These are phyloP conservation scores for Pseudogymnoascus sp. DNA, from an alignment of 2,329 filamentous ascomycete genomes.

Conservation along the genomic window DNA sequence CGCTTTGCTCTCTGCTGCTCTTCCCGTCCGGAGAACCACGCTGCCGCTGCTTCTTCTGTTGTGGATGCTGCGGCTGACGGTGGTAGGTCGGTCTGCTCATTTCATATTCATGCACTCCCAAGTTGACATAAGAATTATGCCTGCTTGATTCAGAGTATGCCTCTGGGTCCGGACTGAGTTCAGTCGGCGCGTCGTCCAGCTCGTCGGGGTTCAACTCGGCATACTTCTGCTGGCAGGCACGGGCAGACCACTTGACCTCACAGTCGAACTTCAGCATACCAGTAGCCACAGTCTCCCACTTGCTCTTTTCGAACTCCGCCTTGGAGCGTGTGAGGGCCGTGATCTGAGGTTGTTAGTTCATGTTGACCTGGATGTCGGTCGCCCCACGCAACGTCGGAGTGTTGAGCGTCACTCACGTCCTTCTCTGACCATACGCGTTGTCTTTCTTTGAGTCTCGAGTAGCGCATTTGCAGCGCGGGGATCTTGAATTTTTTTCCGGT, in stretches of 20 bases:
- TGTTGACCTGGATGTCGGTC: constrained; percentile 1
- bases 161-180: neutral
- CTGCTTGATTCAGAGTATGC: neutral
- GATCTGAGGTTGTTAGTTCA: constrained; percentile 19
- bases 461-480: neutral
- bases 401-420: neutral
- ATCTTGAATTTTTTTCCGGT: neutral
- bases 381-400: neutral
- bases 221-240: constrained; percentile 28
- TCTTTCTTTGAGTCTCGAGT: neutral
- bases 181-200: neutral
- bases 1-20: neutral
- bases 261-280: constrained; percentile 28
- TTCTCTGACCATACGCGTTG: neutral
- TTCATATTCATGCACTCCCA: neutral
- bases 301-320: constrained; percentile 25
- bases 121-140: neutral
- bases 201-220: constrained; percentile 21
- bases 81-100: neutral
- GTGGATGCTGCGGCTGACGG: neutral
- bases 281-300: constrained; percentile 27
- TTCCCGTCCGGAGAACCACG: neutral
- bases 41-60: neutral
- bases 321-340: constrained; percentile 25
- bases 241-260: constrained; percentile 27